phyloP scores from a whole-genome alignment of 2,329 filamentous ascomycete species.

The Fusarium multiceps region DNA sequence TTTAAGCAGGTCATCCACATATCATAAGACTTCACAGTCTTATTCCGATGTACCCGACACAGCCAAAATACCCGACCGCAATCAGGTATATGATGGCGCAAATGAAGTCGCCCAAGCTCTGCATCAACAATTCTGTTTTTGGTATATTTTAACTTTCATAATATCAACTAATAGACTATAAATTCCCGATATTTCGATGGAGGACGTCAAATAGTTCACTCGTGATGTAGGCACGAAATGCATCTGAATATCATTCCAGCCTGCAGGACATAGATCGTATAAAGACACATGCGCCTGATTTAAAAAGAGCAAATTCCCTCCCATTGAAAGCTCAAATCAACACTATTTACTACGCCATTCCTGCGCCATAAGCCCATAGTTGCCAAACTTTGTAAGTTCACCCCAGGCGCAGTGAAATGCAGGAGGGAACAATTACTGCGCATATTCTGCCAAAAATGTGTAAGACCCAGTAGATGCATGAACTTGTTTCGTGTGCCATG shows the following conservation, averaged over 20 bases:
- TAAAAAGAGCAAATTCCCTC: background rate
- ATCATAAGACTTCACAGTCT: background rate
- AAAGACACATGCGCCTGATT: background rate
- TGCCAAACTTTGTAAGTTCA: background rate
- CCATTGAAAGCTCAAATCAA: background rate
- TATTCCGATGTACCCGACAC: slow-evolving; percentile 23
- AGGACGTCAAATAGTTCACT: background rate
- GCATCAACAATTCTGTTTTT: no score
- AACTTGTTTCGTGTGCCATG: background rate
- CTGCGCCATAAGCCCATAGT: background rate
- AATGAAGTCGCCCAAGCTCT: background rate
- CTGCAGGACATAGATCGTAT: background rate
- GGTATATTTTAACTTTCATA: no score
- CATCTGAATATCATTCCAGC: background rate
- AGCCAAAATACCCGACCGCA: slow-evolving; percentile 9
- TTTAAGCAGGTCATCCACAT: background rate
- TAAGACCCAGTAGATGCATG: background rate
- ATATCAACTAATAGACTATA: no score
- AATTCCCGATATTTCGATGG: background rate
- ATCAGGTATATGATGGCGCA: background rate
- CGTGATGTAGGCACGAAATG: background rate
- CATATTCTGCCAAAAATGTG: no score
- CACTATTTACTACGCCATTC: background rate
- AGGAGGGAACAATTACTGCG: background rate
- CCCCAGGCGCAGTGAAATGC: background rate